Evolutionary conservation across 441 rosid genomes (phyloP).

Genomic region (Pelargonium citronellum): DNA sequence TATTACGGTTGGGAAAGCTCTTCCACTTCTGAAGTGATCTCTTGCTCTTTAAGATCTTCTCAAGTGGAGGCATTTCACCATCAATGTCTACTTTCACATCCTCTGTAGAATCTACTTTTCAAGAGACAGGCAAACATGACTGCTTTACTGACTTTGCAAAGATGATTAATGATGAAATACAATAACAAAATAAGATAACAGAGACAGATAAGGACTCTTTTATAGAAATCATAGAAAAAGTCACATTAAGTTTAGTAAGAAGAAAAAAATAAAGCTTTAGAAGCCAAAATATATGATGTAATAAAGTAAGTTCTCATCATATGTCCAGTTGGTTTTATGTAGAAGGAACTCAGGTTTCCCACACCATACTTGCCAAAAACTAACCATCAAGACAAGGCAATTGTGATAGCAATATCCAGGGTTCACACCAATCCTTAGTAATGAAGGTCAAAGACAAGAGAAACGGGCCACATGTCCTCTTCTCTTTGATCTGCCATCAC

Average conservation of each 20-base stretch:
- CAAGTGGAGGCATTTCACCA: conserved; percentile 44
- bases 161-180: not conserved
- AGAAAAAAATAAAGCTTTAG: too few species aligned
- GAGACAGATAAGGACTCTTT: not conserved
- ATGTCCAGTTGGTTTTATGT: too few species aligned
- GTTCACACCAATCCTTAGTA: too few species aligned
- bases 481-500: not conserved
- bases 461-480: not conserved
- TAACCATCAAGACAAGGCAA: too few species aligned
- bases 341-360: too few species aligned
- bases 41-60: conserved; percentile 49
- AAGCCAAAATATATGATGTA: too few species aligned
- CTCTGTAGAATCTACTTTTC: conserved; percentile 33
- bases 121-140: not conserved
- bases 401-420: too few species aligned
- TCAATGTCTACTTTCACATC: conserved; percentile 64
- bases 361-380: too few species aligned
- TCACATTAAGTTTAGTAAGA: too few species aligned
- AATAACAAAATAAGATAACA: not conserved
- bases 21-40: conserved; percentile 78
- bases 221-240: too few species aligned
- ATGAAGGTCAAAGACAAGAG: not conserved
- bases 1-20: conserved; percentile 55
- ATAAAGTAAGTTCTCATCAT: too few species aligned
- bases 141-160: not conserved